Conservation (phyloP, 1,284 basidiomycete genomes). For the Macrocystidia cucumis region DNA sequence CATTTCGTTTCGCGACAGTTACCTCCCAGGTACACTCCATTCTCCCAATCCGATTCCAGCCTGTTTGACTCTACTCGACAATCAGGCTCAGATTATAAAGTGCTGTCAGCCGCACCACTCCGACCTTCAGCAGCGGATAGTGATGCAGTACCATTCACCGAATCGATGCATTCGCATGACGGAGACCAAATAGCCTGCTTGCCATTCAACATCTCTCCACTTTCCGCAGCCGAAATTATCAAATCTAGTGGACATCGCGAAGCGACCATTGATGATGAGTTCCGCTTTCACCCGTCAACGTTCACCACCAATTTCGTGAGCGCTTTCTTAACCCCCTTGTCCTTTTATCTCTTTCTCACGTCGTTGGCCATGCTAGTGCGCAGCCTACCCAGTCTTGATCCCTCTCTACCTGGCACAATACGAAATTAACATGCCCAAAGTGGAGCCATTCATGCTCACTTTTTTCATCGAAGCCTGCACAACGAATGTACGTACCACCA, state of each 20-base stretch:
- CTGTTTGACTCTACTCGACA: slow-evolving; percentile 1
- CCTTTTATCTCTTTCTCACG: slow-evolving; percentile 1
- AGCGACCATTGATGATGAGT: slow-evolving; percentile 15
- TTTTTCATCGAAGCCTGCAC: slow-evolving; percentile 22
- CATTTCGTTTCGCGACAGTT: slow-evolving; percentile 17
- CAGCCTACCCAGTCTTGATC: slow-evolving; percentile 29
- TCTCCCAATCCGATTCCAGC: background rate
- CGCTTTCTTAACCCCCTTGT: slow-evolving; percentile 1
- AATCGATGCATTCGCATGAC: slow-evolving; percentile 25
- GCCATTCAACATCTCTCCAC: slow-evolving; percentile 32
- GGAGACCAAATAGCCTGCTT: slow-evolving; percentile 28
- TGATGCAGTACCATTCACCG: slow-evolving; percentile 25
- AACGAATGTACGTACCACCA: slow-evolving; percentile 13
- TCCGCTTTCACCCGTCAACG: slow-evolving; percentile 19
- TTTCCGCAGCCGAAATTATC: slow-evolving; percentile 23
- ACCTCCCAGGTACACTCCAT: slow-evolving; percentile 29
- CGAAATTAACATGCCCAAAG: slow-evolving; percentile 12
- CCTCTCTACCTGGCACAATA: slow-evolving; percentile 33
- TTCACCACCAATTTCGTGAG: slow-evolving; percentile 21
- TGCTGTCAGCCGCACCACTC: slow-evolving; percentile 26
- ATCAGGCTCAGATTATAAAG: slow-evolving; percentile 26
- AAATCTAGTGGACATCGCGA: slow-evolving; percentile 15
- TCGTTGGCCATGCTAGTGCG: slow-evolving; percentile 17
- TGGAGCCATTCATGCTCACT: slow-evolving; percentile 13
- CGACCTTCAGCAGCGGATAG: slow-evolving; percentile 10